These are phyloP conservation scores for Naumovozyma baii DNA, from an alignment of 805 yeast species.

Conservation along the genomic window DNA sequence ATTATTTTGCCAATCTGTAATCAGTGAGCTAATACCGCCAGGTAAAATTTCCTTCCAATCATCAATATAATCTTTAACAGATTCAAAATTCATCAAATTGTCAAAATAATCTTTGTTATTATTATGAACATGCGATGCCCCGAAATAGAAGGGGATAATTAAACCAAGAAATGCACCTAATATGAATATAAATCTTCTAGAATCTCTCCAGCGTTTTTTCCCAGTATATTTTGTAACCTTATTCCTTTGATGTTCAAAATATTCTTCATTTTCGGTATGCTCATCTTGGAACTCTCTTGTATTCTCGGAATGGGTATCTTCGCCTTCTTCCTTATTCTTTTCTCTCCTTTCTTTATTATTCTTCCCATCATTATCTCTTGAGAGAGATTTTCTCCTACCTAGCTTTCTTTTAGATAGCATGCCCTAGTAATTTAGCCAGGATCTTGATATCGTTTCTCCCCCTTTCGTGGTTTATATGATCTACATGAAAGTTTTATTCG, in stretches of 20 bases:
- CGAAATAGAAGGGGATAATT: slow-evolving; percentile 51
- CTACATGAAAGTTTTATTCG: too few species aligned
- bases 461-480: too few species aligned
- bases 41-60: slow-evolving; percentile 77
- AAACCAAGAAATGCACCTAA: slow-evolving; percentile 71
- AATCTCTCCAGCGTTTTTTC: slow-evolving; percentile 29
- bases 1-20: slow-evolving; percentile 40
- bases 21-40: slow-evolving; percentile 45
- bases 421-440: neutral
- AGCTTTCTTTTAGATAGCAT: neutral
- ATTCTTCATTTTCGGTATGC: neutral
- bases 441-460: too few species aligned
- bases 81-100: slow-evolving; percentile 45
- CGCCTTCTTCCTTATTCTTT: neutral
- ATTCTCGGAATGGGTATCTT: neutral
- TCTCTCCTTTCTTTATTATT: neutral
- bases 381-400: neutral
- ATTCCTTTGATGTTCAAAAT: neutral
- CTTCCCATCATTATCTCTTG: neutral
- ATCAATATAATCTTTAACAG: slow-evolving; percentile 47
- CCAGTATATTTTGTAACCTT: neutral
- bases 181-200: slow-evolving; percentile 51
- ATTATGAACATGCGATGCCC: slow-evolving; percentile 27
- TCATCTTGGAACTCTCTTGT: neutral
- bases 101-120: slow-evolving; percentile 32